phyloP scores from a whole-genome alignment of 2,329 filamentous ascomycete species.

The Pseudomassariella vexata region DNA sequence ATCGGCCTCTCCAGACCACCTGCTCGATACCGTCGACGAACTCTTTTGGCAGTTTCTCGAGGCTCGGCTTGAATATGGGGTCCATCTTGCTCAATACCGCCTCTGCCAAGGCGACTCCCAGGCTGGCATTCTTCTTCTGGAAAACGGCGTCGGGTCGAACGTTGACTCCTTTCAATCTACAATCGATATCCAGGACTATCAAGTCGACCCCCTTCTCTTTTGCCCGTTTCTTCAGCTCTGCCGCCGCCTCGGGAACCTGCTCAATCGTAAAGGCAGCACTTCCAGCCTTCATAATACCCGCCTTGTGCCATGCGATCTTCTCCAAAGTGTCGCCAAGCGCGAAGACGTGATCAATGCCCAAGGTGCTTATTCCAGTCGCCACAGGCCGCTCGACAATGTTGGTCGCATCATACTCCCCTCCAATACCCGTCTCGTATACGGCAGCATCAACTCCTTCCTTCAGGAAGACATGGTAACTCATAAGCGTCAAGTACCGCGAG shows the following conservation, averaged over 20 bases:
- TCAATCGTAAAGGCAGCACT: constrained; percentile 52
- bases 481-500: constrained; percentile 57
- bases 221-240: constrained; percentile 45
- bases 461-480: constrained; percentile 63
- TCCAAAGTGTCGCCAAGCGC: constrained; percentile 57
- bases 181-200: constrained; percentile 38
- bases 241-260: constrained; percentile 39
- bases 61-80: constrained; percentile 18
- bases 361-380: constrained; percentile 56
- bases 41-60: constrained; percentile 45
- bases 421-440: constrained; percentile 62
- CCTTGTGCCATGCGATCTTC: constrained; percentile 70
- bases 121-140: constrained; percentile 50
- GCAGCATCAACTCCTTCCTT: constrained; percentile 56
- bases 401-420: constrained; percentile 64
- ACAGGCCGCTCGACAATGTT: constrained; percentile 56
- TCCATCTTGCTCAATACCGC: constrained; percentile 40
- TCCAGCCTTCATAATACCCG: constrained; percentile 61
- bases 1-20: constrained; percentile 75
- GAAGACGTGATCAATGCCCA: constrained; percentile 64
- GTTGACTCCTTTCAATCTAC: constrained; percentile 37
- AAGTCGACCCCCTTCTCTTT: constrained; percentile 44
- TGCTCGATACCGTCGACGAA: constrained; percentile 70
- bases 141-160: constrained; percentile 49
- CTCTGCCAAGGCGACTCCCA: constrained; percentile 46